Evolutionary conservation across 371 early-diverging fungal genomes (phyloP).

Genomic region (Mucor lusitanicus): DNA sequence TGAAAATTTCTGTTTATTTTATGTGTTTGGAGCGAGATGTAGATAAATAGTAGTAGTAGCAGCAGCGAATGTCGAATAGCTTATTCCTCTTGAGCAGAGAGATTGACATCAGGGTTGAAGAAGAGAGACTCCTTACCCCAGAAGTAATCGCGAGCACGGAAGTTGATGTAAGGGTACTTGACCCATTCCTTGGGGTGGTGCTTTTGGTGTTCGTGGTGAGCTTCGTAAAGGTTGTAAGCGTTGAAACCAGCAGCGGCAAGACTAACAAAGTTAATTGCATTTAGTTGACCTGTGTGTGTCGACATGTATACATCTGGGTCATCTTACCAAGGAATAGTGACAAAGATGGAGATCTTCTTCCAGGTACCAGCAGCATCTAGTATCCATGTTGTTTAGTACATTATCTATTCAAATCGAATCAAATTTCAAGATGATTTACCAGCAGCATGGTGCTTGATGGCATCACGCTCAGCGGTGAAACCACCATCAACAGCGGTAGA

Average conservation of each 20-base stretch:
- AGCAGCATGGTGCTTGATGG: conserved; percentile 49
- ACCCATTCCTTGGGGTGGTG: conserved; percentile 48
- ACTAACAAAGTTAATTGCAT: conserved; percentile 13
- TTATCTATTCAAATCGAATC: background rate
- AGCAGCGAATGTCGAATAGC: background rate
- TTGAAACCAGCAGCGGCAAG: conserved; percentile 45
- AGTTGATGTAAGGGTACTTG: conserved; percentile 51
- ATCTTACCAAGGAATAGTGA: conserved; percentile 48
- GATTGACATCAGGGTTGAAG: conserved; percentile 56
- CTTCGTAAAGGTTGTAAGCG: conserved; percentile 43
- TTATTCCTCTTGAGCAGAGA: conserved; percentile 32
- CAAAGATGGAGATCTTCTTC: conserved; percentile 55
- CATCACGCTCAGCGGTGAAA: conserved; percentile 44
- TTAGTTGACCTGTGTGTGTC: background rate
- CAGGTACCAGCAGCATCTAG: conserved; percentile 50
- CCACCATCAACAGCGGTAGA: conserved; percentile 29
- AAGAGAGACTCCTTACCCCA: conserved; percentile 53
- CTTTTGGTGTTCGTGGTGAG: conserved; percentile 42
- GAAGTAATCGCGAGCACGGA: conserved; percentile 44
- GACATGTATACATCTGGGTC: background rate
- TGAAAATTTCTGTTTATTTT: background rate
- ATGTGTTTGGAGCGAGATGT: background rate
- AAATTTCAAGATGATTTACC: conserved; percentile 21
- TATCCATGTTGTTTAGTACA: background rate
- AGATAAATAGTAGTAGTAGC: background rate